These are phyloP conservation scores for Erodium maritimum DNA, from an alignment of 345 rosid genomes.

Conservation along the genomic window DNA sequence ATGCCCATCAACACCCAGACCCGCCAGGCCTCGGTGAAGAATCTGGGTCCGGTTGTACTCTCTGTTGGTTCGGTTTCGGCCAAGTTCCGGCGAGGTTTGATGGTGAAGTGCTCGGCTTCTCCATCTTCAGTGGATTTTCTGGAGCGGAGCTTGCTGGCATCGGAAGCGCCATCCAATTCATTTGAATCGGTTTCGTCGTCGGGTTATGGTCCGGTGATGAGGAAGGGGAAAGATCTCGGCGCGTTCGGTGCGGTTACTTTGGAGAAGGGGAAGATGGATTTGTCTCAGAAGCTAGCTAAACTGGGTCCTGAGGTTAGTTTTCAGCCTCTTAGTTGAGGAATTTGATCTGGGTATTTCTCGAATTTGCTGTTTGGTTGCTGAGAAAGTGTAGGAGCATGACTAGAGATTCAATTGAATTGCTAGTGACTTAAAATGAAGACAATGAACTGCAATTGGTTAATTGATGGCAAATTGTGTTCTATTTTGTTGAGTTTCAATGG, in stretches of 20 bases:
- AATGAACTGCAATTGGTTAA: neutral
- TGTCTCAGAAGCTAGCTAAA: constrained; percentile 44
- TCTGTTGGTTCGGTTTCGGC: neutral
- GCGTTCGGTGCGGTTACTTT: constrained; percentile 71
- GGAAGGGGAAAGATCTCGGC: constrained; percentile 41
- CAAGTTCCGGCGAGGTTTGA: neutral
- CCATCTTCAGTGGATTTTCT: constrained; percentile 10
- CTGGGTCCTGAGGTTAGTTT: constrained; percentile 60
- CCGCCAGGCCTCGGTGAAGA: neutral
- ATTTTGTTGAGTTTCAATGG: too few relatives aligned
- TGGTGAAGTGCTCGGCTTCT: neutral
- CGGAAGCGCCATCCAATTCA: constrained; percentile 16
- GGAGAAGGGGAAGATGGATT: constrained; percentile 79
- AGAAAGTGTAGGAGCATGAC: neutral
- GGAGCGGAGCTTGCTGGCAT: constrained; percentile 50
- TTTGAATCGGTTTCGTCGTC: constrained; percentile 15
- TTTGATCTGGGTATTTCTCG: neutral
- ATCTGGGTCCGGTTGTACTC: neutral
- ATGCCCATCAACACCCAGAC: neutral
- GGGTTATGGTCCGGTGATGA: constrained; percentile 63
- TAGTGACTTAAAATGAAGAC: neutral
- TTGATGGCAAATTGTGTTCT: too few relatives aligned
- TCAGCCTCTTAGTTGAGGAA: neutral
- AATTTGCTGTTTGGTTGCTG: neutral
- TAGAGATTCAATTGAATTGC: neutral